Conservation (phyloP, 331 rosid species). For the Spiraea crenata region DNA sequence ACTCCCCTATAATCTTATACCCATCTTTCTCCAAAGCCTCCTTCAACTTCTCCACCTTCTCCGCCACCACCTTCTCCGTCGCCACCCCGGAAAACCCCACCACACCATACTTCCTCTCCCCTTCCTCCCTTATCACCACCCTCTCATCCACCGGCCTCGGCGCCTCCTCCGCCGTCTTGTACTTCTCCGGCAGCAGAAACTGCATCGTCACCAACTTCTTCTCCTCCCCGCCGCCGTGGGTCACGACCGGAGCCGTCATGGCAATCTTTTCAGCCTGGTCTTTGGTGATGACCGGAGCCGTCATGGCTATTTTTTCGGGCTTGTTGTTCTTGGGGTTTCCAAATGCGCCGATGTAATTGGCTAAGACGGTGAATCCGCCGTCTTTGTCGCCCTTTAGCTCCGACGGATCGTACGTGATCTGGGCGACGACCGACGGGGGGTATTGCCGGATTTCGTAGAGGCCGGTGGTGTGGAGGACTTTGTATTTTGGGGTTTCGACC, state of each 20-base stretch:
- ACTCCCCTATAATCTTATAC: slow-evolving; percentile 59
- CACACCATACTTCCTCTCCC: slow-evolving; percentile 69
- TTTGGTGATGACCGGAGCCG: slow-evolving; percentile 79
- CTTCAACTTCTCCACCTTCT: slow-evolving; percentile 63
- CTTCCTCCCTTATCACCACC: slow-evolving; percentile 70
- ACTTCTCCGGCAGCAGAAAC: slow-evolving; percentile 60
- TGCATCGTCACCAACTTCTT: slow-evolving; percentile 63
- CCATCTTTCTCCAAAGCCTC: slow-evolving; percentile 73
- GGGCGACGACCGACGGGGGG: slow-evolving; percentile 59
- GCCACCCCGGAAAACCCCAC: slow-evolving; percentile 70
- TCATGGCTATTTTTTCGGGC: slow-evolving; percentile 86
- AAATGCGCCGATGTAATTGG: slow-evolving; percentile 80
- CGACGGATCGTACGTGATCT: slow-evolving; percentile 74
- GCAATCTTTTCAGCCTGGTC: slow-evolving; percentile 46
- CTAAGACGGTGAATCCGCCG: slow-evolving; percentile 70
- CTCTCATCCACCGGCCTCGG: slow-evolving; percentile 69
- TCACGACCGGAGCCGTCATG: slow-evolving; percentile 83
- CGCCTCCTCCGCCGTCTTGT: slow-evolving; percentile 66
- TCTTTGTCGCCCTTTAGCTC: slow-evolving; percentile 71
- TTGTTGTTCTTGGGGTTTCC: slow-evolving; percentile 68
- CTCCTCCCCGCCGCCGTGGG: slow-evolving; percentile 35
- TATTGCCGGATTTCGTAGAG: slow-evolving; percentile 74
- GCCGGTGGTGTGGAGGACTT: slow-evolving; percentile 42
- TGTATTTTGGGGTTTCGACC: slow-evolving; percentile 60
- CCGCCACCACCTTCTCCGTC: slow-evolving; percentile 52